These are phyloP conservation scores for Peniophora sp. DNA, from an alignment of 1,284 basidiomycete genomes.

Conservation along the genomic window DNA sequence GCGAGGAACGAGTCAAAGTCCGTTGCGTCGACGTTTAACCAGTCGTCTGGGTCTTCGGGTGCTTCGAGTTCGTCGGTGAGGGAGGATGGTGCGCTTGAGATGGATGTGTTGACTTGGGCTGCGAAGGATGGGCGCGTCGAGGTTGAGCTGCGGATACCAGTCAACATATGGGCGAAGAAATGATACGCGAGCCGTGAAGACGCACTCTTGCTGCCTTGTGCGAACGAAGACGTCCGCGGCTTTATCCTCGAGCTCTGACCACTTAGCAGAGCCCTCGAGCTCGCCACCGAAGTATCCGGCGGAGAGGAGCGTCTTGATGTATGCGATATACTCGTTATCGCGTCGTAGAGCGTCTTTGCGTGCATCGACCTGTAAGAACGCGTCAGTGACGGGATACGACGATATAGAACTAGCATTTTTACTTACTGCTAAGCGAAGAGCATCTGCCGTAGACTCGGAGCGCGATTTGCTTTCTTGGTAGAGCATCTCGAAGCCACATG, in stretches of 20 bases:
- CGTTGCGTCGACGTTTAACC: conserved; percentile 61
- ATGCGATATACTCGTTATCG: conserved; percentile 58
- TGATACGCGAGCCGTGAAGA: conserved; percentile 8
- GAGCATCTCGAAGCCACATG: conserved; percentile 92
- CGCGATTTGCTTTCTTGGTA: conserved; percentile 73
- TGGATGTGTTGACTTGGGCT: conserved; percentile 55
- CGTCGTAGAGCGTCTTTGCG: conserved; percentile 58
- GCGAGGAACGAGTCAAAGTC: conserved; percentile 60
- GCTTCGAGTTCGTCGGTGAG: conserved; percentile 12
- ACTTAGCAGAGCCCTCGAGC: conserved; percentile 65
- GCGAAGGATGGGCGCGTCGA: conserved; percentile 64
- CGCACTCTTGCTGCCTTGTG: conserved; percentile 59
- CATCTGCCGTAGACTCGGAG: conserved; percentile 30
- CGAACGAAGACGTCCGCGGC: conserved; percentile 65
- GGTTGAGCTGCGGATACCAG: conserved; percentile 5
- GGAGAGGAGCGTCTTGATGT: conserved; percentile 55
- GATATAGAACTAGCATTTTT: too few relatives aligned
- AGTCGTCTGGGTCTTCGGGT: conserved; percentile 63
- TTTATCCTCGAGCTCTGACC: conserved; percentile 65
- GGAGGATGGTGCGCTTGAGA: conserved; percentile 30
- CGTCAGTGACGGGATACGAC: conserved; percentile 2
- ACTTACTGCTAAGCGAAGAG: conserved; percentile 40
- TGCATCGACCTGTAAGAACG: conserved; percentile 41
- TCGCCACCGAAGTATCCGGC: conserved; percentile 74
- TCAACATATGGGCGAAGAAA: not conserved